phyloP scores from a whole-genome alignment of 2,329 filamentous ascomycete genomes.

The Pseudopithomyces maydicus region DNA sequence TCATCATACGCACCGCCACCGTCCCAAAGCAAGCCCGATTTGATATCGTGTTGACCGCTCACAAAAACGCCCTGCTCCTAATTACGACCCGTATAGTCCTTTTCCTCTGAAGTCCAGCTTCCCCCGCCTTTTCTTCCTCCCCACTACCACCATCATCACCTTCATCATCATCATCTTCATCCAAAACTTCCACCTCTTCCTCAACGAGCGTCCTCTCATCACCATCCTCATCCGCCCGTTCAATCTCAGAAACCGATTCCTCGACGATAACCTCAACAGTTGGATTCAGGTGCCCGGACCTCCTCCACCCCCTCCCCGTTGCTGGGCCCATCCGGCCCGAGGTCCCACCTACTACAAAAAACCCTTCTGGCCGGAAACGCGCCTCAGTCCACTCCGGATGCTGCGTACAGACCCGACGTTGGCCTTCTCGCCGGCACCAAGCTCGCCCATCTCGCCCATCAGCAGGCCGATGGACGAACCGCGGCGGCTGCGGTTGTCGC shows the following conservation, averaged over 20 bases:
- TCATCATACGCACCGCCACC: too few species aligned
- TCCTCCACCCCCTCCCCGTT: conserved; percentile 31
- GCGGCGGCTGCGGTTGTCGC: conserved; percentile 49
- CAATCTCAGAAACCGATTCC: conserved; percentile 15
- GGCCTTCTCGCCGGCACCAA: conserved; percentile 34
- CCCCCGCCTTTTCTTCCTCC: too few species aligned
- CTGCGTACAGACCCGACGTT: conserved; percentile 40
- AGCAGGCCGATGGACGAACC: conserved; percentile 50
- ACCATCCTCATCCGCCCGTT: conserved; percentile 13
- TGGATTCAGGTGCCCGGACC: conserved; percentile 40
- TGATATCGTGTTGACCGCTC: conserved; percentile 1
- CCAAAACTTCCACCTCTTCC: conserved; percentile 18
- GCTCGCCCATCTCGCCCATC: conserved; percentile 43
- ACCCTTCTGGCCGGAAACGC: conserved; percentile 54
- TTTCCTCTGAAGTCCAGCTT: conserved; percentile 33
- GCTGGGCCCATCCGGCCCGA: conserved; percentile 7
- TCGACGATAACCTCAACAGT: conserved; percentile 28
- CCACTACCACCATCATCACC: conserved; percentile 16
- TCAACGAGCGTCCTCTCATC: conserved; percentile 10
- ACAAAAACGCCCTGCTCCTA: conserved; percentile 43
- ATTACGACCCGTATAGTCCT: conserved; percentile 39
- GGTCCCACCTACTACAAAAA: conserved; percentile 53
- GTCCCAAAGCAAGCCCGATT: too few species aligned
- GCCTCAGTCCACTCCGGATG: conserved; percentile 40
- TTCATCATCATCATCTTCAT: conserved; percentile 18